phyloP scores from a whole-genome alignment of 2,329 filamentous ascomycete species.

The Metarhizium guizhouense region DNA sequence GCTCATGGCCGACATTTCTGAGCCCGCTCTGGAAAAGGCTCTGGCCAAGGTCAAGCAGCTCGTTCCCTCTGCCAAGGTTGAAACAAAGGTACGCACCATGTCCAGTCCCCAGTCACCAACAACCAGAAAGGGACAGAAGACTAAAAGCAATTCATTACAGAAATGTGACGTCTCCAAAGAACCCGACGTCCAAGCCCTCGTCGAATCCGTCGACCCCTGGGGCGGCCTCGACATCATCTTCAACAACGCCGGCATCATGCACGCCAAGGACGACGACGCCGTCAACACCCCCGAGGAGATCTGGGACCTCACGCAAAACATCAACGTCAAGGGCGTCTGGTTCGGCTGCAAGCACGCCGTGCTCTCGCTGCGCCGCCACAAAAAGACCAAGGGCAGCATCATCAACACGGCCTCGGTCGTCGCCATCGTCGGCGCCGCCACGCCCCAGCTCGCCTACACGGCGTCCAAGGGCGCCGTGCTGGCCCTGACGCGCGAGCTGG shows the following conservation, averaged over 20 bases:
- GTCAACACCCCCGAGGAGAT: constrained; percentile 79
- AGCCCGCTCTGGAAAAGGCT: constrained; percentile 67
- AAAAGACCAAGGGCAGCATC: constrained; percentile 71
- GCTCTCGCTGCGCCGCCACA: constrained; percentile 67
- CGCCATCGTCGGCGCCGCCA: constrained; percentile 76
- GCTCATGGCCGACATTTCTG: constrained; percentile 78
- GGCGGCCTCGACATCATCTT: constrained; percentile 88
- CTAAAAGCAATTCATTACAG: constrained; percentile 7
- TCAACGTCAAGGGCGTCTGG: constrained; percentile 99
- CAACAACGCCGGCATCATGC: constrained; percentile 98
- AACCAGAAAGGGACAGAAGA: not conserved
- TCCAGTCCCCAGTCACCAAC: not conserved
- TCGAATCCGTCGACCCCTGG: constrained; percentile 71
- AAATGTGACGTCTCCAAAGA: constrained; percentile 78
- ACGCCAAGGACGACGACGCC: constrained; percentile 70
- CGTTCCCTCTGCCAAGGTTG: constrained; percentile 52
- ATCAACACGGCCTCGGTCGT: constrained; percentile 92
- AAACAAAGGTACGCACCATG: constrained; percentile 40
- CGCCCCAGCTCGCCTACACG: constrained; percentile 86
- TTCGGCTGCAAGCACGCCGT: constrained; percentile 90
- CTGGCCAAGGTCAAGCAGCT: constrained; percentile 65
- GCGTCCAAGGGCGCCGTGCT: constrained; percentile 89
- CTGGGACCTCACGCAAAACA: constrained; percentile 88
- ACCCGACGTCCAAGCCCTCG: constrained; percentile 61
- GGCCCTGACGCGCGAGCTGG: constrained; percentile 80